Evolutionary conservation across 2,329 filamentous ascomycete genomes (phyloP).

Genomic region (Xylaria sp.): DNA sequence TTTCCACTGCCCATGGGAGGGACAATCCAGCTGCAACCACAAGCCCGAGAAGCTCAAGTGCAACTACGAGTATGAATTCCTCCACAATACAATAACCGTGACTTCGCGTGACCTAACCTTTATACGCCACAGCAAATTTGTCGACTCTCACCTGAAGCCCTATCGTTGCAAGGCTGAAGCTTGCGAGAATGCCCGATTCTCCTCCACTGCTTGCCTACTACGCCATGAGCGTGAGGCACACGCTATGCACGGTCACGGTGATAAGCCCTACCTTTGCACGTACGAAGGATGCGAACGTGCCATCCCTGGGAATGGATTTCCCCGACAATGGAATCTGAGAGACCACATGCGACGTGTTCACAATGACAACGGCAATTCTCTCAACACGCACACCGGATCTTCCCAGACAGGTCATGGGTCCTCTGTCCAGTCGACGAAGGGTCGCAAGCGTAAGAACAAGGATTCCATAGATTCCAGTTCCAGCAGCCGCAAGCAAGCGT

Average conservation of each 20-base stretch:
- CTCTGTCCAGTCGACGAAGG: conserved; percentile 54
- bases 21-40: conserved; percentile 79
- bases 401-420: conserved; percentile 53
- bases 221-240: conserved; percentile 96
- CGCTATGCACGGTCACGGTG: conserved; percentile 92
- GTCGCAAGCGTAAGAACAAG: conserved; percentile 67
- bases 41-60: conserved; percentile 96
- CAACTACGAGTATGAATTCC: conserved; percentile 88
- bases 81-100: neutral
- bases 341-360: conserved; percentile 99
- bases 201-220: conserved; percentile 92
- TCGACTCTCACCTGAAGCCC: conserved; percentile 95
- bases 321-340: conserved; percentile 92
- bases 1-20: conserved; percentile 92
- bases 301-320: conserved; percentile 85
- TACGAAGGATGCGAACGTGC: conserved; percentile 89
- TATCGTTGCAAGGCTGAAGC: conserved; percentile 90
- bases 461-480: conserved; percentile 56
- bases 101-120: conserved; percentile 34
- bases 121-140: conserved; percentile 77
- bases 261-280: conserved; percentile 89
- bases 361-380: conserved; percentile 64
- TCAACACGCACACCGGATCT: conserved; percentile 50
- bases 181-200: conserved; percentile 89
- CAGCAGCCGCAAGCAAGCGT: conserved; percentile 61